These are phyloP conservation scores for Fusarium sp. DNA, from an alignment of 2,329 filamentous ascomycete genomes.

Conservation along the genomic window DNA sequence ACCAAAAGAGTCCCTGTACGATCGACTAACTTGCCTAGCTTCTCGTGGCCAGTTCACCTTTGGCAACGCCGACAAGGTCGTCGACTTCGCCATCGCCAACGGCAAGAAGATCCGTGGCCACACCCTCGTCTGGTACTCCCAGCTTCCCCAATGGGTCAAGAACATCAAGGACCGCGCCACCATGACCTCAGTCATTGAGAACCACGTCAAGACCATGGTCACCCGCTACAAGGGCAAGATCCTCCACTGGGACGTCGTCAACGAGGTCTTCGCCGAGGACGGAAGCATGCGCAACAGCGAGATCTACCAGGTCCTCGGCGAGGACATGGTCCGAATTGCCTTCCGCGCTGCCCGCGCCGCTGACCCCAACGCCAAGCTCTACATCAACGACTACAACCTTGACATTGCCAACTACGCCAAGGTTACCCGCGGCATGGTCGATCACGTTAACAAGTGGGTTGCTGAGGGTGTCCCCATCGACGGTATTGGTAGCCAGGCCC, in stretches of 20 bases:
- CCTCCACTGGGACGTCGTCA: constrained; percentile 66
- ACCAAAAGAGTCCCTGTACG: too few species aligned
- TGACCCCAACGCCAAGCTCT: constrained; percentile 75
- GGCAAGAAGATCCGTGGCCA: constrained; percentile 72
- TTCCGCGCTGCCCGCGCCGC: constrained; percentile 75
- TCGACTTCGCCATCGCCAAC: constrained; percentile 67
- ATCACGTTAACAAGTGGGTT: constrained; percentile 72
- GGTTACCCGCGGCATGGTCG: constrained; percentile 64
- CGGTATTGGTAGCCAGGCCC: constrained; percentile 67
- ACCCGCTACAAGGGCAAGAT: constrained; percentile 72
- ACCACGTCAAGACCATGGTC: constrained; percentile 69
- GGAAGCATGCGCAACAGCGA: constrained; percentile 69
- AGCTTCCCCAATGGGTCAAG: constrained; percentile 69
- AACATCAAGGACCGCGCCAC: constrained; percentile 62
- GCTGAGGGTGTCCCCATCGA: constrained; percentile 63
- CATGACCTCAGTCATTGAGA: constrained; percentile 67
- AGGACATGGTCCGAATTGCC: constrained; percentile 75
- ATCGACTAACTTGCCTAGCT: constrained; percentile 46
- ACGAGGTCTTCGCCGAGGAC: constrained; percentile 73
- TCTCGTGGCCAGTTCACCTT: constrained; percentile 66
- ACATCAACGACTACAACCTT: constrained; percentile 81
- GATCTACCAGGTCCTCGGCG: constrained; percentile 75
- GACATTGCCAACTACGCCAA: constrained; percentile 70
- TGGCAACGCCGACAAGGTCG: constrained; percentile 67
- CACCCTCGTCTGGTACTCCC: constrained; percentile 73